Conservation (phyloP, 2,329 filamentous ascomycete species). For the Blastomyces silverae region DNA sequence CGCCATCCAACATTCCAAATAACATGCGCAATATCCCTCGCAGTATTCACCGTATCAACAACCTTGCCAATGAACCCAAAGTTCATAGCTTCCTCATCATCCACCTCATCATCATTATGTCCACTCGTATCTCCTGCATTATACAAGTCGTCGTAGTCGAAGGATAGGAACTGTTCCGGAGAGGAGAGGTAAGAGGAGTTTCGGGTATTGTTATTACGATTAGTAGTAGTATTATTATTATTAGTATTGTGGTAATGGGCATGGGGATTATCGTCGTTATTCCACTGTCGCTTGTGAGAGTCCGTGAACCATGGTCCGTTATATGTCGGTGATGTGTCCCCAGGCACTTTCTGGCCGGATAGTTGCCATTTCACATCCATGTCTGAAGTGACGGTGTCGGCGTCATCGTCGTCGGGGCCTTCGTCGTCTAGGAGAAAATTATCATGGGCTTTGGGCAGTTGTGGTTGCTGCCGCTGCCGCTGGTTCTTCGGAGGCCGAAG, state of each 20-base stretch:
- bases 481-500: slow-evolving; percentile 14
- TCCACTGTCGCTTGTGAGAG: not conserved
- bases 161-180: slow-evolving; percentile 18
- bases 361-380: slow-evolving; percentile 15
- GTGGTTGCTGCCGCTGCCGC: not conserved
- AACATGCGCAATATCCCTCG: slow-evolving; percentile 24
- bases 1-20: slow-evolving; percentile 27
- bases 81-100: slow-evolving; percentile 10
- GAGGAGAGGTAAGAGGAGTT: slow-evolving; percentile 15
- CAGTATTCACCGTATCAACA: slow-evolving; percentile 23
- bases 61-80: slow-evolving; percentile 20
- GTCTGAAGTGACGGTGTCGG: slow-evolving; percentile 4
- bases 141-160: slow-evolving; percentile 15
- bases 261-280: slow-evolving; percentile 2
- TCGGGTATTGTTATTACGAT: not conserved
- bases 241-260: not conserved
- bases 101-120: slow-evolving; percentile 8
- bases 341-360: not conserved
- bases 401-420: slow-evolving; percentile 5
- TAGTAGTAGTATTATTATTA: not conserved
- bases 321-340: not conserved
- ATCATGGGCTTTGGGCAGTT: slow-evolving; percentile 8
- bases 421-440: slow-evolving; percentile 17
- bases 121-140: not conserved
- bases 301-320: slow-evolving; percentile 28